phyloP scores from a whole-genome alignment of 495 filamentous ascomycete species.

The Rhypophila decipiens region DNA sequence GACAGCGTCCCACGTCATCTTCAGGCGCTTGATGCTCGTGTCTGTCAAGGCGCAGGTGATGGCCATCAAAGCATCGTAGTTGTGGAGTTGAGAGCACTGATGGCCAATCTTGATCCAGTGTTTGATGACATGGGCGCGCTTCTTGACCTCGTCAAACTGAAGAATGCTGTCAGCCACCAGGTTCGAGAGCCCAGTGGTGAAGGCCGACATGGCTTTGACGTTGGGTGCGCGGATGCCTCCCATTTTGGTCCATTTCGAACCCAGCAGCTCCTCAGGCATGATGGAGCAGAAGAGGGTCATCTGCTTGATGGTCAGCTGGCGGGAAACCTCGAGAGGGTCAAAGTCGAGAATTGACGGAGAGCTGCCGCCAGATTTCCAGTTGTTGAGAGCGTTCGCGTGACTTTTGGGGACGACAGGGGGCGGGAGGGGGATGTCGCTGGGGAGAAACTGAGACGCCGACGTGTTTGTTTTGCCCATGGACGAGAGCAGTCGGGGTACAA shows the following conservation, averaged over 20 bases:
- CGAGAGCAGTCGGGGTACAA: conserved; percentile 82
- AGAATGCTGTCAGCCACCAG: conserved; percentile 95
- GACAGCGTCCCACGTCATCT: conserved; percentile 88
- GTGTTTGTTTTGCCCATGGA: conserved; percentile 84
- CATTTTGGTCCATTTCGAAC: conserved; percentile 88
- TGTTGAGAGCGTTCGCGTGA: conserved; percentile 64
- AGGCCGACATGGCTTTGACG: conserved; percentile 86
- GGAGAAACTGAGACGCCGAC: conserved; percentile 59
- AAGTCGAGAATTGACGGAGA: conserved; percentile 81
- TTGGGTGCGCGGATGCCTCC: conserved; percentile 74
- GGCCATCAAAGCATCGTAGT: conserved; percentile 95
- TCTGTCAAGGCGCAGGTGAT: conserved; percentile 91
- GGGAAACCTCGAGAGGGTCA: conserved; percentile 84
- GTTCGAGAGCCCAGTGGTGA: conserved; percentile 87
- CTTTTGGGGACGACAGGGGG: conserved; percentile 65
- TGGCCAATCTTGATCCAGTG: conserved; percentile 97
- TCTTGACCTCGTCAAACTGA: conserved; percentile 78
- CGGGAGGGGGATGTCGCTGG: conserved; percentile 65
- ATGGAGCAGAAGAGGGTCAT: conserved; percentile 92
- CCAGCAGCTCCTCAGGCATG: conserved; percentile 87
- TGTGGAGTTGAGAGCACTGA: conserved; percentile 81
- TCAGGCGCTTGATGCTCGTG: conserved; percentile 84
- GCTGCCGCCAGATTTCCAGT: conserved; percentile 65
- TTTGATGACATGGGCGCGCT: conserved; percentile 84
- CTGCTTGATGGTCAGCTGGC: conserved; percentile 90